These are phyloP conservation scores for Amborella trichopoda DNA, from an alignment of 164 flowering plant genomes.

Conservation along the genomic window DNA sequence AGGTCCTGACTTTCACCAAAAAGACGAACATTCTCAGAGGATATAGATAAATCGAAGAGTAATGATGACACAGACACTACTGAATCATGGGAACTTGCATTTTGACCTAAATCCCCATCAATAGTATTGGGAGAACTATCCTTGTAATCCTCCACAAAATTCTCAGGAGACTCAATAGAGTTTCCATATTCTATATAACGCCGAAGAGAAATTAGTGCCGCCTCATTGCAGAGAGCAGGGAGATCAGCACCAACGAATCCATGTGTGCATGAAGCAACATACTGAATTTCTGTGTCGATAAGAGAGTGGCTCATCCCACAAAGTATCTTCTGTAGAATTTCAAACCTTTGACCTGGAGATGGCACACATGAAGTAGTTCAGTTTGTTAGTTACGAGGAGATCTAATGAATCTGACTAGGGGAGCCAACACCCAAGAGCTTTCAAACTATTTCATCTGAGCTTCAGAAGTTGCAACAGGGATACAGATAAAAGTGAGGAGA, in stretches of 20 bases:
- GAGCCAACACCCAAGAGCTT: too few species aligned
- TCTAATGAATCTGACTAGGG: too few species aligned
- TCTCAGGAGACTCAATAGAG: slow-evolving; percentile 1
- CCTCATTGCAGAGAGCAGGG: slow-evolving; percentile 77
- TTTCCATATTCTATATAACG: slow-evolving; percentile 26
- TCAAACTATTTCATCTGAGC: too few species aligned
- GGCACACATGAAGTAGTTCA: slow-evolving; percentile 90
- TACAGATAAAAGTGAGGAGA: too few species aligned
- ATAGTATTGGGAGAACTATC: slow-evolving; percentile 7
- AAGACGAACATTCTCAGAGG: slow-evolving; percentile 11
- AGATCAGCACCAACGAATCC: slow-evolving; percentile 98
- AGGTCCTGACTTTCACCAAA: not conserved
- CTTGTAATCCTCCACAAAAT: slow-evolving; percentile 1
- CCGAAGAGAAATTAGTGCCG: slow-evolving; percentile 58
- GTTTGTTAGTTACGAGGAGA: too few species aligned
- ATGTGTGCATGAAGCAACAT: slow-evolving; percentile 65
- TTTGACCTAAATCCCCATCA: too few species aligned
- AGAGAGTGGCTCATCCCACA: slow-evolving; percentile 57
- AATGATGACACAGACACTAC: slow-evolving; percentile 22
- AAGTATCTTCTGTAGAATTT: slow-evolving; percentile 53
- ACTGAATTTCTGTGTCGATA: slow-evolving; percentile 31
- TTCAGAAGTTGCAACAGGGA: too few species aligned
- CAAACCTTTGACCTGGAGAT: slow-evolving; percentile 67
- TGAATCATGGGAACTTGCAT: slow-evolving; percentile 5
- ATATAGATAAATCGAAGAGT: slow-evolving; percentile 8